Evolutionary conservation across 768 basidiomycete species (phyloP).

Genomic region (Boletales sp.): DNA sequence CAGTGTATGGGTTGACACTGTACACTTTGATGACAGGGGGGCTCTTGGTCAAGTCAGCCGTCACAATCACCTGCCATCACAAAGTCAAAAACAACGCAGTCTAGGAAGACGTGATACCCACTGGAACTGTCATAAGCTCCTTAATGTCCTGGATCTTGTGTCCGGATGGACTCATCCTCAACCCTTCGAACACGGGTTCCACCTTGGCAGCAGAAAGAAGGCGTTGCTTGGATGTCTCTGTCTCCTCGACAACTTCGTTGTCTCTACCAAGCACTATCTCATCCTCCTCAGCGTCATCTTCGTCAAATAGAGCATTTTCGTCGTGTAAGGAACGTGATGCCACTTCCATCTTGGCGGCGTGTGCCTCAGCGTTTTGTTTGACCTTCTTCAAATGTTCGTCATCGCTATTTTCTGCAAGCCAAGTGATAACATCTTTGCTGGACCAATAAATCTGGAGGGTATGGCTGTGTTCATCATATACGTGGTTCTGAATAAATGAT

Average conservation of each 20-base stretch:
- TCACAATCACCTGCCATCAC: conserved; percentile 76
- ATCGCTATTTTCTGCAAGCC: conserved; percentile 93
- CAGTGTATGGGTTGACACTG: conserved; percentile 89
- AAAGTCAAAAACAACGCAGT: conserved; percentile 2
- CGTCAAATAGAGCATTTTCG: conserved; percentile 84
- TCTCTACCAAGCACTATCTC: conserved; percentile 76
- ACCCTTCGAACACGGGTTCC: conserved; percentile 79
- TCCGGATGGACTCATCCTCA: conserved; percentile 67
- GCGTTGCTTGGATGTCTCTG: conserved; percentile 76
- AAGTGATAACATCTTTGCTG: conserved; percentile 86
- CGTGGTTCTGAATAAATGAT: conserved; percentile 67
- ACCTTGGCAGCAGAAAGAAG: conserved; percentile 71
- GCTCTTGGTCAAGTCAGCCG: conserved; percentile 92
- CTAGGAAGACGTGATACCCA: conserved; percentile 37
- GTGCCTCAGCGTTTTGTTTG: conserved; percentile 87
- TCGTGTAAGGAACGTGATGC: conserved; percentile 81
- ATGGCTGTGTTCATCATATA: conserved; percentile 93
- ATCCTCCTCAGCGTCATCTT: conserved; percentile 78
- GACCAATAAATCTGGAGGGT: conserved; percentile 97
- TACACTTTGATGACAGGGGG: conserved; percentile 97
- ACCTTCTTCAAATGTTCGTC: conserved; percentile 96
- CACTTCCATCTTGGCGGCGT: conserved; percentile 89
- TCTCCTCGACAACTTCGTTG: conserved; percentile 34
- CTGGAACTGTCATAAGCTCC: conserved; percentile 91
- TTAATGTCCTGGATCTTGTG: conserved; percentile 95